Conservation (phyloP, 2,329 filamentous ascomycete genomes). For the Fusarium udum region DNA sequence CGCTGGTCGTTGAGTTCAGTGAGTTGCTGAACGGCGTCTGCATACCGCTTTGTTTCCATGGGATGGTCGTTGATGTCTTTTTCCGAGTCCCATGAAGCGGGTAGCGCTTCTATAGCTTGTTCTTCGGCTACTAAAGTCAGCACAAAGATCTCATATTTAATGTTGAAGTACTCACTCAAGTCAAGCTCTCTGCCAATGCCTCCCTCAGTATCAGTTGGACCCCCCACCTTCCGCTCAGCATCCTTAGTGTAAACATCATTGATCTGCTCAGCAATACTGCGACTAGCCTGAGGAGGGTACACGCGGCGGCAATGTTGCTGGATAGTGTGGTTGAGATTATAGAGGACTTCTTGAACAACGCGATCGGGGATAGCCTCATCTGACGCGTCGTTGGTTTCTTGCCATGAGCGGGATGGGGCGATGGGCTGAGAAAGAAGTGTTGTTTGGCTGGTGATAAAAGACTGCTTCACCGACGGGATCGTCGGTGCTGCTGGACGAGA, state of each 20-base stretch:
- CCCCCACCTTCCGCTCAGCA: slow-evolving; percentile 52
- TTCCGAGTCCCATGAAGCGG: slow-evolving; percentile 56
- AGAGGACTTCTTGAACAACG: slow-evolving; percentile 65
- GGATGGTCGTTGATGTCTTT: slow-evolving; percentile 52
- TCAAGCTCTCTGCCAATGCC: slow-evolving; percentile 55
- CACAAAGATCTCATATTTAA: neutral
- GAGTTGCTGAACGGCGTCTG: slow-evolving; percentile 59
- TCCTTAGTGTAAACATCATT: slow-evolving; percentile 68
- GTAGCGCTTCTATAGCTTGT: slow-evolving; percentile 57
- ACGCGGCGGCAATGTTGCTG: slow-evolving; percentile 72
- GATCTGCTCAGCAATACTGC: slow-evolving; percentile 78
- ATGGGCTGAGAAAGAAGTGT: slow-evolving; percentile 70
- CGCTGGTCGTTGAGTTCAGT: slow-evolving; percentile 57
- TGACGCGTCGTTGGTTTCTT: slow-evolving; percentile 55
- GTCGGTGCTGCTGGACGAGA: slow-evolving; percentile 55
- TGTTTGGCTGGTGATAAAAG: slow-evolving; percentile 71
- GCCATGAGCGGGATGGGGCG: slow-evolving; percentile 64
- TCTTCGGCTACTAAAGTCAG: slow-evolving; percentile 49
- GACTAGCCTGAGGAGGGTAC: slow-evolving; percentile 74
- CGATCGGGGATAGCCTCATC: slow-evolving; percentile 56
- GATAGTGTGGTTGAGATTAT: slow-evolving; percentile 68
- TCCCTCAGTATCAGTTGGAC: slow-evolving; percentile 49
- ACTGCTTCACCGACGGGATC: slow-evolving; percentile 69
- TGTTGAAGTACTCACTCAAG: slow-evolving; percentile 49
- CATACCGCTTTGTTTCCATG: slow-evolving; percentile 61